Percentiles rank a stretch among this genome's conserved stretches.
These are phyloP conservation scores for Coniochaeta ligniaria DNA, from an alignment of 2,329 filamentous ascomycete genomes.

Conservation along the genomic window DNA sequence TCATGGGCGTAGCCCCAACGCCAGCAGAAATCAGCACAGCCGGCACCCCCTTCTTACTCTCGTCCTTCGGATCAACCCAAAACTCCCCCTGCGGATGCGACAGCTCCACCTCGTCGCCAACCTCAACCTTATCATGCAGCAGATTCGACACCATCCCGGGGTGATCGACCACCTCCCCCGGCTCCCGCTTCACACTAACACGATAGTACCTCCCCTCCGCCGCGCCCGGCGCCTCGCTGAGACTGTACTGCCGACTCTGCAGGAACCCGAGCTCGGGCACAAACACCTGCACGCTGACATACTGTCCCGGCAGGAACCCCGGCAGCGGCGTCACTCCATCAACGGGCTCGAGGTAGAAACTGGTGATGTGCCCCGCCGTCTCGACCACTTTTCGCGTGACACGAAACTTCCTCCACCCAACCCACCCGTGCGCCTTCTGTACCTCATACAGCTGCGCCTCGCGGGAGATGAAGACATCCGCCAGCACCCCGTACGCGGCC, in stretches of 20 bases:
- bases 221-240: constrained; percentile 50
- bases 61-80: constrained; percentile 43
- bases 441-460: constrained; percentile 55
- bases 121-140: constrained; percentile 38
- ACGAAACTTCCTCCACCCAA: constrained; percentile 41
- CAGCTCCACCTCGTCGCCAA: constrained; percentile 46
- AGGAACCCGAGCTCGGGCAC: constrained; percentile 55
- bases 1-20: constrained; percentile 60
- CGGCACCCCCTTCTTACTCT: constrained; percentile 35
- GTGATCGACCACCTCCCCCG: constrained; percentile 25
- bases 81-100: constrained; percentile 55
- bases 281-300: constrained; percentile 57
- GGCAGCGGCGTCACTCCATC: constrained; percentile 49
- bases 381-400: constrained; percentile 51
- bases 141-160: constrained; percentile 46
- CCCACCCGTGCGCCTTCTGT: constrained; percentile 30
- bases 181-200: constrained; percentile 65
- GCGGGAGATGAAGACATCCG: constrained; percentile 60
- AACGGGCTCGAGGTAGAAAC: constrained; percentile 62
- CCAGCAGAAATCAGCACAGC: constrained; percentile 62
- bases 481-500: constrained; percentile 64
- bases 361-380: constrained; percentile 51
- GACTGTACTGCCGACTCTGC: constrained; percentile 70
- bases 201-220: constrained; percentile 55
- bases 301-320: constrained; percentile 62